Evolutionary conservation across 2,329 filamentous ascomycete species (phyloP), one percentile per base, ranked within the genome.

Genomic region (Pseudocercospora fijiensis): DNA sequence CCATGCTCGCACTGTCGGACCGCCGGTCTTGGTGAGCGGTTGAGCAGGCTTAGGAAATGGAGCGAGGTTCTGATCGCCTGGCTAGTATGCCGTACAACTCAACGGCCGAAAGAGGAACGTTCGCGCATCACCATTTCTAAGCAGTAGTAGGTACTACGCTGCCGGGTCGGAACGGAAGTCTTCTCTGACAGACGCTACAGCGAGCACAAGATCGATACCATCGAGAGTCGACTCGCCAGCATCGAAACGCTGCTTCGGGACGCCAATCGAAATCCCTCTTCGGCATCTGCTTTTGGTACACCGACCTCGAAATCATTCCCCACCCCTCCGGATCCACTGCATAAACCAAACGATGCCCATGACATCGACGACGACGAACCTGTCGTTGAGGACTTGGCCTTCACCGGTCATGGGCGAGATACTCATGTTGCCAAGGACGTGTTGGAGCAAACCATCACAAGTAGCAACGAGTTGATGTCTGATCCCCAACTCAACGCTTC

Each of bases 1-100:
- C 57, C 57, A 1, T 59, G 57, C 43, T 59, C 57, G 30, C 57
- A 59, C 18, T 59, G 57, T 27, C 57, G 57, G n/a, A 47, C 57
- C 0, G 57, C 43, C 13, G 41, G 57, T 16, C 43, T 59, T 16
- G 24, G 49, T 53, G 49, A 53, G 49, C 20, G 22, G 16, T 18
- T 16, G 37, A 41, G 37, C 37, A 41, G 45, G 33, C 16, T 37
- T 16, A 8, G 41, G n/a, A 18, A 6, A 26, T 53, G 8, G 49
- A 27, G 20, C 26, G n/a, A 8, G 37, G 2, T n/a, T 13, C 24
- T 53, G 26, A 53, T n/a, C 20, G 11, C 16, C 3, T n/a, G 18
- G 22, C 49, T n/a, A 53, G 33, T 47, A 13, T 59, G 57, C 13
- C 37, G 57, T n/a, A 59, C 57, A 4, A 28, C 57, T 27, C 57